Evolutionary conservation across 1,139 yeast species (phyloP).

Genomic region (Lipomyces yarrowii): DNA sequence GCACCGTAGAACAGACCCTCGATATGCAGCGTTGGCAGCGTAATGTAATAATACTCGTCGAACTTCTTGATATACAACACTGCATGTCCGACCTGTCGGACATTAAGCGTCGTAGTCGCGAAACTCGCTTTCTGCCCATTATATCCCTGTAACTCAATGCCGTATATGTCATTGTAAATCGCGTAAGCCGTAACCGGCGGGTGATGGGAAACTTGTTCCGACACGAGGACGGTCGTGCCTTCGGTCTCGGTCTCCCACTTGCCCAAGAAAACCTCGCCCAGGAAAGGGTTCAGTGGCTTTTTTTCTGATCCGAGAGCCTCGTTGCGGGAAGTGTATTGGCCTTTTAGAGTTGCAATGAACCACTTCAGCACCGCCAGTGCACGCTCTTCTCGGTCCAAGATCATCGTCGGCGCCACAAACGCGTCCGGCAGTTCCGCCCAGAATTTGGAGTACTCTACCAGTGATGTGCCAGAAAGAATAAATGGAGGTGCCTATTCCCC

Average conservation of each 20-base stretch:
- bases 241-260: constrained; percentile 61
- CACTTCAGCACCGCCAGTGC: constrained; percentile 82
- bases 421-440: constrained; percentile 87
- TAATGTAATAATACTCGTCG: constrained; percentile 72
- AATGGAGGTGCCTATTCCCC: constrained; percentile 80
- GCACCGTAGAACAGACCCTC: constrained; percentile 90
- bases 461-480: constrained; percentile 85
- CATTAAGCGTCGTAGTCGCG: constrained; percentile 70
- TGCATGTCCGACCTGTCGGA: constrained; percentile 92
- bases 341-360: constrained; percentile 88
- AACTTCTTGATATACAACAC: constrained; percentile 59
- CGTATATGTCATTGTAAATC: constrained; percentile 68
- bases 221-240: constrained; percentile 70
- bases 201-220: constrained; percentile 94
- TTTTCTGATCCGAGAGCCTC: constrained; percentile 91
- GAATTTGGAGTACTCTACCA: constrained; percentile 87
- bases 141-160: constrained; percentile 78
- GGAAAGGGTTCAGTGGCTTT: constrained; percentile 92
- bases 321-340: constrained; percentile 91
- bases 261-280: constrained; percentile 91
- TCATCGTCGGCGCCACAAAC: constrained; percentile 66
- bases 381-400: constrained; percentile 54
- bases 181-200: constrained; percentile 94
- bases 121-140: constrained; percentile 86
- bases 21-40: constrained; percentile 94